phyloP scores from a whole-genome alignment of 108 stramenopile species.

The Poteriospumella lacustris region DNA sequence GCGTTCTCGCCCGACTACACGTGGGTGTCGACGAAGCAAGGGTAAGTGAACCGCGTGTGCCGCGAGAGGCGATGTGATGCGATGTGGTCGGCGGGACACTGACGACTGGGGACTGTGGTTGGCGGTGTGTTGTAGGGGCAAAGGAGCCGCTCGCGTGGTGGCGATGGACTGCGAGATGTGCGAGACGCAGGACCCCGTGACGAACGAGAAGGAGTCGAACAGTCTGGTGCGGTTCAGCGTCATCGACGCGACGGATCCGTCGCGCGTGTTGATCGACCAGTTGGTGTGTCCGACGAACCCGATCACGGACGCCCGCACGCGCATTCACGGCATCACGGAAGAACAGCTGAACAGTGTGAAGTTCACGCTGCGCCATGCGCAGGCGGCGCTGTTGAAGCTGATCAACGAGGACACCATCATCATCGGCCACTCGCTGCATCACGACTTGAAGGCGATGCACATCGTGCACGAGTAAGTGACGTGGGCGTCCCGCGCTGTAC shows the following conservation, averaged over 20 bases:
- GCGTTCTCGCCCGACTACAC: background rate
- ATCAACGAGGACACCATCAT: constrained; percentile 84
- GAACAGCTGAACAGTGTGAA: constrained; percentile 68
- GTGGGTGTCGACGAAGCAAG: background rate
- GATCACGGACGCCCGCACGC: constrained; percentile 73
- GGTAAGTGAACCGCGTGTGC: too few species aligned
- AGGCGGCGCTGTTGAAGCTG: constrained; percentile 81
- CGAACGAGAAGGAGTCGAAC: constrained; percentile 64
- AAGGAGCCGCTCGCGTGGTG: constrained; percentile 70
- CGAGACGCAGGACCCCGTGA: constrained; percentile 77
- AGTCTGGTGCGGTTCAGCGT: constrained; percentile 81
- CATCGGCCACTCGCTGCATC: constrained; percentile 82
- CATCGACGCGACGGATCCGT: constrained; percentile 72
- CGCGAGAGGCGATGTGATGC: too few species aligned
- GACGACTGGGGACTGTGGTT: too few species aligned
- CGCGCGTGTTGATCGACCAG: constrained; percentile 72
- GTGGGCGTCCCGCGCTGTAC: too few species aligned
- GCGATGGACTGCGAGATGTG: constrained; percentile 99
- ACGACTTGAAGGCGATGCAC: constrained; percentile 75
- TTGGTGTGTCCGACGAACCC: constrained; percentile 85
- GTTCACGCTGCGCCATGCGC: constrained; percentile 85
- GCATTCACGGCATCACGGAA: constrained; percentile 79
- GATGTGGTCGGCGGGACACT: too few species aligned
- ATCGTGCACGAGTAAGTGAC: constrained; percentile 65
- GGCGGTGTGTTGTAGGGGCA: too few species aligned